These are phyloP conservation scores for Solanum gandarillasii DNA, from an alignment of 257 asterid genomes.

Conservation along the genomic window DNA sequence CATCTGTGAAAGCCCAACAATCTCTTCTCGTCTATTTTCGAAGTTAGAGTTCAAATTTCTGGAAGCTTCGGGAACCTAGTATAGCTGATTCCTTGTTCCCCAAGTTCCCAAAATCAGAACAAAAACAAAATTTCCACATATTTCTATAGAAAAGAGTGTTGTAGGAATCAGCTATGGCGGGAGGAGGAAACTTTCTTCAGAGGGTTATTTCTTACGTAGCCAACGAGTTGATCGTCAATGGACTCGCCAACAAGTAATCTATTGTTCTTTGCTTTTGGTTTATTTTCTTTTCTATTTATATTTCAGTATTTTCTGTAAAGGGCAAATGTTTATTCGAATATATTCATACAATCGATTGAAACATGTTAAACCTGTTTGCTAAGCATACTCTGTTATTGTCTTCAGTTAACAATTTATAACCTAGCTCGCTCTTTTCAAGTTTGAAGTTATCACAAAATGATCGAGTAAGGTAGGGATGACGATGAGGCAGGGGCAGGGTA, in stretches of 20 bases:
- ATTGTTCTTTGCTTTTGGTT: neutral
- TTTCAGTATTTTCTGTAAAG: neutral
- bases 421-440: neutral
- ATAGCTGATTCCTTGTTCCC: neutral
- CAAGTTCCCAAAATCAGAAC: neutral
- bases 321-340: neutral
- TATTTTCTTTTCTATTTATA: neutral
- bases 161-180: conserved; percentile 38
- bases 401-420: neutral
- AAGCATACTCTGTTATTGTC: neutral
- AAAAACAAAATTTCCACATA: neutral
- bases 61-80: neutral
- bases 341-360: neutral
- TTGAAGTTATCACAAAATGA: neutral
- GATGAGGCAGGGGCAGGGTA: neutral
- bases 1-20: neutral
- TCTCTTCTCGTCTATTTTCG: neutral
- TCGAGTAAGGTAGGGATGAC: neutral
- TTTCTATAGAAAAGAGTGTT: neutral
- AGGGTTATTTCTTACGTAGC: conserved; percentile 55
- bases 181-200: conserved; percentile 67
- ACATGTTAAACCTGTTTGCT: neutral
- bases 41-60: neutral
- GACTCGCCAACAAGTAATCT: conserved; percentile 58
- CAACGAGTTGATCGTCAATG: conserved; percentile 37